phyloP scores from a whole-genome alignment of 164 flowering plant species.

The Pachysandra terminalis region DNA sequence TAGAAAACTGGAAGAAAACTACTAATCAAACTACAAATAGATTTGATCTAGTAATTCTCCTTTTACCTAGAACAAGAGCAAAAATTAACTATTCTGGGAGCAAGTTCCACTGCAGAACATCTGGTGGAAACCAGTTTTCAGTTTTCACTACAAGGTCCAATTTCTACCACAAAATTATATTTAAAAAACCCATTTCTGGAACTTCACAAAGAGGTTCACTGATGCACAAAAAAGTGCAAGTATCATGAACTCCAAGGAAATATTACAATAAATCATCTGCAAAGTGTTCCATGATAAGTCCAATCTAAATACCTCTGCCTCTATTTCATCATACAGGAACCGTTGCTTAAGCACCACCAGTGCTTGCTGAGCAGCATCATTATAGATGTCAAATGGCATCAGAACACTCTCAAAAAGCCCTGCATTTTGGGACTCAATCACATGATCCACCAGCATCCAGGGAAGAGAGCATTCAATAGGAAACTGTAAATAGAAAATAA shows the following conservation, averaged over 20 bases:
- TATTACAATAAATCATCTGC: too few relatives aligned
- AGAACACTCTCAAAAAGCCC: constrained; percentile 88
- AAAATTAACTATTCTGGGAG: too few relatives aligned
- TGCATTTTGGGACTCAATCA: constrained; percentile 65
- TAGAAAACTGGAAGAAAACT: too few relatives aligned
- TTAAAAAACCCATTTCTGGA: not conserved
- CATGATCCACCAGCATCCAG: constrained; percentile 95
- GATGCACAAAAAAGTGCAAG: not conserved
- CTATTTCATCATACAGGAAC: constrained; percentile 97
- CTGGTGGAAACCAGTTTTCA: too few relatives aligned
- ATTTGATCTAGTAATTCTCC: too few relatives aligned
- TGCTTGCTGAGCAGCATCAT: constrained; percentile 97
- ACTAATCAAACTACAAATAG: too few relatives aligned
- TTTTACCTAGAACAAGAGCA: too few relatives aligned
- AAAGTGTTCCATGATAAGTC: not conserved
- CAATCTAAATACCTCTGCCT: constrained; percentile 77
- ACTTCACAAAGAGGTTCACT: not conserved
- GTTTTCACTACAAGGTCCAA: too few relatives aligned
- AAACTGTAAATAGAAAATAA: constrained; percentile 48
- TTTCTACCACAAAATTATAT: too few relatives aligned
- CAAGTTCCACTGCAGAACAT: too few relatives aligned
- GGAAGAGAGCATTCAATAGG: constrained; percentile 99
- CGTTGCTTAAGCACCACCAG: constrained; percentile 82
- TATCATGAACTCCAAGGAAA: not conserved
- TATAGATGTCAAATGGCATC: constrained; percentile 91